Conservation (phyloP, 805 yeast genomes). For the Kurtzmaniella fragi region DNA sequence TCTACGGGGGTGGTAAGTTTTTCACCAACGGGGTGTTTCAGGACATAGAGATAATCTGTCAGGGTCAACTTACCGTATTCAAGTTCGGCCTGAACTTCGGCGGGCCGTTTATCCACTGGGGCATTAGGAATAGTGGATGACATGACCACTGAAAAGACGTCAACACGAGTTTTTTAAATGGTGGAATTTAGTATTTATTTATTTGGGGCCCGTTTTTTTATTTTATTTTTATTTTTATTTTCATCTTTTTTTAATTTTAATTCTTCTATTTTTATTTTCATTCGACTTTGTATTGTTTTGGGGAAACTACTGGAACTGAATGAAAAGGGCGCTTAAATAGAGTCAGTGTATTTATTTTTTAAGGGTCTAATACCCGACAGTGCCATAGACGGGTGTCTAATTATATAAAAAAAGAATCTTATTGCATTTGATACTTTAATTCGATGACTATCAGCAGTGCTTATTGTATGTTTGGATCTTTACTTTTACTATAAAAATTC, state of each 20-base stretch:
- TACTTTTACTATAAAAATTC: no score
- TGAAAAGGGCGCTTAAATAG: no score
- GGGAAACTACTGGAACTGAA: no score
- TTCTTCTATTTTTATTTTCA: neutral
- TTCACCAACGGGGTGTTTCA: slow-evolving; percentile 51
- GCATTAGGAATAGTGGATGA: slow-evolving; percentile 31
- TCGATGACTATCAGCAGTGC: no score
- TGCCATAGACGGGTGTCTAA: no score
- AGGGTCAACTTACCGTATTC: slow-evolving; percentile 74
- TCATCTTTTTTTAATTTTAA: neutral
- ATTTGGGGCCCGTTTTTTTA: neutral
- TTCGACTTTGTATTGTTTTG: no score
- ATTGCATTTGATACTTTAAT: no score
- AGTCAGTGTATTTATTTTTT: no score
- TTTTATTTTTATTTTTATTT: neutral
- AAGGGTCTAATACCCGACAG: no score
- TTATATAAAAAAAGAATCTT: no score
- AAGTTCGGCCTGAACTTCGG: slow-evolving; percentile 38
- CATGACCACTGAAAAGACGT: slow-evolving; percentile 1
- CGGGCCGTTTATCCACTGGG: slow-evolving; percentile 29
- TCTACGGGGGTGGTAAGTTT: slow-evolving; percentile 59
- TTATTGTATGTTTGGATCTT: no score
- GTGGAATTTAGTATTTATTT: neutral
- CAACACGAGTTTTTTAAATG: no score
- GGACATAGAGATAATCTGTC: slow-evolving; percentile 57